Percentiles rank a stretch among this genome's conserved stretches.
These are phyloP conservation scores for Pseudonitzschia delicatissima DNA, from an alignment of 108 stramenopile genomes.

Conservation along the genomic window DNA sequence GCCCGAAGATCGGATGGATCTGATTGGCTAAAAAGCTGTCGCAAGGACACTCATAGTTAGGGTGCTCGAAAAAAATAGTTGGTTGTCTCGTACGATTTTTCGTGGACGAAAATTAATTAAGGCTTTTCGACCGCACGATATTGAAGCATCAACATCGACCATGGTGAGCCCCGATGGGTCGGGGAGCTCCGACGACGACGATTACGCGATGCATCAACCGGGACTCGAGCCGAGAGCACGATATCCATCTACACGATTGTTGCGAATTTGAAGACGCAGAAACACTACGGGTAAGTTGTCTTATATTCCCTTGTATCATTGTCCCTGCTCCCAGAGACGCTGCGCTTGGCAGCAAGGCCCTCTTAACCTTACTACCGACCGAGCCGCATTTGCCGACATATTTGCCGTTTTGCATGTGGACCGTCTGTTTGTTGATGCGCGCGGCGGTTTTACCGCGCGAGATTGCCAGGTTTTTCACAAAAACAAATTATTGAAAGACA, in stretches of 20 bases:
- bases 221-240: constrained; percentile 36
- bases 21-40: constrained; percentile 7
- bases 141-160: constrained; percentile 24
- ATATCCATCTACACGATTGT: constrained; percentile 85
- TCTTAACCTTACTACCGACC: too few species aligned
- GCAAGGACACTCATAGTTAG: constrained; percentile 11
- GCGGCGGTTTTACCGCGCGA: too few species aligned
- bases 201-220: constrained; percentile 36
- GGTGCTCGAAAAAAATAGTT: constrained; percentile 1
- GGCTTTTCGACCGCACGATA: background rate
- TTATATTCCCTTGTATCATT: too few species aligned
- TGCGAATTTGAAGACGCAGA: constrained; percentile 80
- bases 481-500: too few species aligned
- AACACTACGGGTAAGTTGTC: constrained; percentile 51
- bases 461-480: too few species aligned
- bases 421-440: too few species aligned
- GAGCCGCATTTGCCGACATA: too few species aligned
- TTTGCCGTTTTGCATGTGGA: too few species aligned
- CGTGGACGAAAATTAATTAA: constrained; percentile 1
- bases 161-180: constrained; percentile 36
- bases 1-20: background rate
- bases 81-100: background rate
- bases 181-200: constrained; percentile 51
- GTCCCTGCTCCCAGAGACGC: too few species aligned
- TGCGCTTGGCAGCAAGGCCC: too few species aligned